A percentile compares a stretch with the other conserved stretches of the same genome.
These are phyloP conservation scores for Cardamine resedifolia DNA, from an alignment of 345 rosid species.

Conservation along the genomic window DNA sequence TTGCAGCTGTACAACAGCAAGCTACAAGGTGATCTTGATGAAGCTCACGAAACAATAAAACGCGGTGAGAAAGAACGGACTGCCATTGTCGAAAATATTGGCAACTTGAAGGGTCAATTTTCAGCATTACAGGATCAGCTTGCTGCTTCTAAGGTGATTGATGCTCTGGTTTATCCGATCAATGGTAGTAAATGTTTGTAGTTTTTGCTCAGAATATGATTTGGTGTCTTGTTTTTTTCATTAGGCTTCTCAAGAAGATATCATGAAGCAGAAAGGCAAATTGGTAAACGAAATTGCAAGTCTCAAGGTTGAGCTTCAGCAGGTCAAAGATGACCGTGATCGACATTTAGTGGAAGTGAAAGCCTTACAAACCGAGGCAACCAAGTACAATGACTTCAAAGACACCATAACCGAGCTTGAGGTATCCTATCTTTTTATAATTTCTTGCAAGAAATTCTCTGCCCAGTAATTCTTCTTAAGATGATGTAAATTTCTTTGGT, in stretches of 20 bases:
- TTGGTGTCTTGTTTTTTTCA: not conserved
- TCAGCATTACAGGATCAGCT: slow-evolving; percentile 77
- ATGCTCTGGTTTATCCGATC: slow-evolving; percentile 14
- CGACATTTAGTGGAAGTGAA: slow-evolving; percentile 52
- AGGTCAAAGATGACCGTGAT: slow-evolving; percentile 70
- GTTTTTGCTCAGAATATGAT: slow-evolving; percentile 12
- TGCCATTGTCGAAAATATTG: slow-evolving; percentile 70
- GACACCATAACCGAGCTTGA: slow-evolving; percentile 71
- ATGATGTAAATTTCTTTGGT: slow-evolving; percentile 29
- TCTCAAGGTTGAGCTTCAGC: slow-evolving; percentile 67
- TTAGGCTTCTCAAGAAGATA: slow-evolving; percentile 81
- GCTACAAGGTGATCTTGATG: slow-evolving; percentile 89
- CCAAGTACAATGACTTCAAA: slow-evolving; percentile 66
- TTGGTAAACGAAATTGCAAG: slow-evolving; percentile 64
- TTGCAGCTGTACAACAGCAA: slow-evolving; percentile 89
- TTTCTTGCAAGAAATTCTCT: not conserved
- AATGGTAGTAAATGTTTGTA: not conserved
- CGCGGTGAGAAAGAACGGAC: slow-evolving; percentile 86
- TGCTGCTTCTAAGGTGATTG: slow-evolving; percentile 63
- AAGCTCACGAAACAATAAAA: slow-evolving; percentile 74
- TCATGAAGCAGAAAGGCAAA: slow-evolving; percentile 62
- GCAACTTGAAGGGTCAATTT: slow-evolving; percentile 71
- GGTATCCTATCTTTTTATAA: slow-evolving; percentile 42
- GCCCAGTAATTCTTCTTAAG: slow-evolving; percentile 5
- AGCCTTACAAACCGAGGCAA: slow-evolving; percentile 51